These are phyloP conservation scores for Thermochaetoides dissita DNA, from an alignment of 2,329 filamentous ascomycete genomes.

Conservation along the genomic window DNA sequence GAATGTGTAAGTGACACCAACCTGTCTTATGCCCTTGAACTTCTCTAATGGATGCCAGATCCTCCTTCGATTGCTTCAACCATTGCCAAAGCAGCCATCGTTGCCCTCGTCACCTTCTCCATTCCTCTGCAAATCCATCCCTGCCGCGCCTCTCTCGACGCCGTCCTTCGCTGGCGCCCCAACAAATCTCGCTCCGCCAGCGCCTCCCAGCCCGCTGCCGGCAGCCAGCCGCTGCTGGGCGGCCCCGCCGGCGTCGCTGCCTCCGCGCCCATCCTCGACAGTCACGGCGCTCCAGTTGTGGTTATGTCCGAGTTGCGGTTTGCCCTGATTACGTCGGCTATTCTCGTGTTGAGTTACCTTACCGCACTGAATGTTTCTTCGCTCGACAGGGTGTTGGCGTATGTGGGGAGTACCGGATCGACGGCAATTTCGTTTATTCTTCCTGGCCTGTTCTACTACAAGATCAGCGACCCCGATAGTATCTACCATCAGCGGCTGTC, in stretches of 20 bases:
- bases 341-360: slow-evolving; percentile 73
- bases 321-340: slow-evolving; percentile 71
- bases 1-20: slow-evolving; percentile 56
- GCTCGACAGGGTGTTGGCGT: slow-evolving; percentile 81
- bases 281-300: slow-evolving; percentile 39
- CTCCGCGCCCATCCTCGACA: slow-evolving; percentile 22
- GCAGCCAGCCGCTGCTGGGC: slow-evolving; percentile 30
- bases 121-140: slow-evolving; percentile 93
- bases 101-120: slow-evolving; percentile 89
- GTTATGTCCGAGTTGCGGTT: slow-evolving; percentile 79
- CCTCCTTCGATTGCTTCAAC: slow-evolving; percentile 67
- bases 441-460: slow-evolving; percentile 94
- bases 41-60: too few species aligned
- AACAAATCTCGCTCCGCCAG: slow-evolving; percentile 5
- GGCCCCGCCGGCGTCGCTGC: slow-evolving; percentile 9
- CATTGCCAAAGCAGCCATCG: slow-evolving; percentile 87
- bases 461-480: slow-evolving; percentile 84
- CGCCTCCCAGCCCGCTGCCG: slow-evolving; percentile 28
- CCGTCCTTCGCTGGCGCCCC: slow-evolving; percentile 85
- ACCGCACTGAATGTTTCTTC: slow-evolving; percentile 84
- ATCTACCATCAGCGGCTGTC: slow-evolving; percentile 71
- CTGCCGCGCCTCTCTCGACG: slow-evolving; percentile 86
- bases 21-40: not conserved
- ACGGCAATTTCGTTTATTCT: slow-evolving; percentile 96
- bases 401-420: slow-evolving; percentile 85